phyloP scores from a whole-genome alignment of 2,329 filamentous ascomycete species.

The Huntiella decipiens region DNA sequence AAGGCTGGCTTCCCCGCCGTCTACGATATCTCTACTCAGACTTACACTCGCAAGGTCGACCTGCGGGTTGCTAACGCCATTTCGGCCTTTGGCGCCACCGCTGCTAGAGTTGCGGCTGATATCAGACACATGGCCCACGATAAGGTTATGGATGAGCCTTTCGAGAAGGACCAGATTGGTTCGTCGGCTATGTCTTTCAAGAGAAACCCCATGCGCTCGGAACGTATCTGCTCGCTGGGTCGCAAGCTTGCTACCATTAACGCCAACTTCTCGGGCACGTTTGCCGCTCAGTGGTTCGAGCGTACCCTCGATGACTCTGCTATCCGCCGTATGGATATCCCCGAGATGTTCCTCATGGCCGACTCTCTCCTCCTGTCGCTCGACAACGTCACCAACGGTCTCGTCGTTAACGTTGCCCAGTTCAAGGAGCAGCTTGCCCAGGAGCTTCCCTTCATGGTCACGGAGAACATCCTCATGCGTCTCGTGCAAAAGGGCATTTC shows the following conservation, averaged over 20 bases:
- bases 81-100: constrained; percentile 58
- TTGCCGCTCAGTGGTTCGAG: constrained; percentile 27
- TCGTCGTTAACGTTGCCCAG: constrained; percentile 61
- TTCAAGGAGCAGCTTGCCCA: constrained; percentile 49
- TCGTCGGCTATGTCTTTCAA: constrained; percentile 38
- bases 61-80: constrained; percentile 60
- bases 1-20: constrained; percentile 33
- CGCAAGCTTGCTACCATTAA: constrained; percentile 27
- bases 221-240: constrained; percentile 26
- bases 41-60: constrained; percentile 58
- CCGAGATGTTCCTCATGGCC: constrained; percentile 47
- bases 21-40: constrained; percentile 44
- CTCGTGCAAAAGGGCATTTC: constrained; percentile 51
- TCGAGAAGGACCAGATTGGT: constrained; percentile 63
- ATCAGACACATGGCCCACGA: constrained; percentile 54
- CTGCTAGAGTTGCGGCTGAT: constrained; percentile 48
- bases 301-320: constrained; percentile 60
- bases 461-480: constrained; percentile 52
- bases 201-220: constrained; percentile 29
- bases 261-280: constrained; percentile 18
- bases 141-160: constrained; percentile 58
- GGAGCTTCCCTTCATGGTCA: constrained; percentile 78
- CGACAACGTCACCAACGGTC: constrained; percentile 47
- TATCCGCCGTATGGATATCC: constrained; percentile 42
- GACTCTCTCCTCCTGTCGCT: constrained; percentile 48